Evolutionary conservation across 2,329 filamentous ascomycete genomes (phyloP).

Genomic region (Rosellinia necatrix): DNA sequence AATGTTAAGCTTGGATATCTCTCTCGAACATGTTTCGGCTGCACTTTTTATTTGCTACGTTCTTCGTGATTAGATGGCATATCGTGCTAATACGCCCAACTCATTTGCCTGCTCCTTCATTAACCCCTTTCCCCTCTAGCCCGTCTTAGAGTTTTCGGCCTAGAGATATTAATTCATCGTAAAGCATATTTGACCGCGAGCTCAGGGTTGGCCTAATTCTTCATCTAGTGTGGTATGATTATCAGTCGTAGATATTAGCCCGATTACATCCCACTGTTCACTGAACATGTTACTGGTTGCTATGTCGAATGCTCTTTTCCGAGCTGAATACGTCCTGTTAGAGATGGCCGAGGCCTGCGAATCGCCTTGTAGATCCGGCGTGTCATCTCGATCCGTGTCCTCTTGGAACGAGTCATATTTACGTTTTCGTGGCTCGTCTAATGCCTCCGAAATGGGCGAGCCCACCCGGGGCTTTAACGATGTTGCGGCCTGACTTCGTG

Average conservation of each 20-base stretch:
- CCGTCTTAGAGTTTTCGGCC: too few relatives aligned
- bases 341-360: slow-evolving; percentile 43
- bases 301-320: slow-evolving; percentile 40
- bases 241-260: slow-evolving; percentile 46
- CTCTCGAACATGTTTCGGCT: too few relatives aligned
- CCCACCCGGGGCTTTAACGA: too few relatives aligned
- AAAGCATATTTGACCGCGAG: not conserved
- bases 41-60: too few relatives aligned
- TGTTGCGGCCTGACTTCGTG: not conserved
- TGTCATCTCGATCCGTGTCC: slow-evolving; percentile 28
- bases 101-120: too few relatives aligned
- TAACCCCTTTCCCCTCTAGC: not conserved
- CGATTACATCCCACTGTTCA: slow-evolving; percentile 33
- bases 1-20: too few relatives aligned
- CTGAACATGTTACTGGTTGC: slow-evolving; percentile 35
- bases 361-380: slow-evolving; percentile 28
- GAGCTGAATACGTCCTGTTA: slow-evolving; percentile 35
- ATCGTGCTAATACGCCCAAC: too few relatives aligned
- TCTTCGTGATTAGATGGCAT: too few relatives aligned
- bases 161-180: not conserved
- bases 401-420: not conserved
- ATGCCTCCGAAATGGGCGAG: not conserved
- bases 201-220: slow-evolving; percentile 39
- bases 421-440: not conserved
- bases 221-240: slow-evolving; percentile 44